Base-by-base conservation (phyloP, 129 eudicot species). In the Apium graveolens region DNA sequence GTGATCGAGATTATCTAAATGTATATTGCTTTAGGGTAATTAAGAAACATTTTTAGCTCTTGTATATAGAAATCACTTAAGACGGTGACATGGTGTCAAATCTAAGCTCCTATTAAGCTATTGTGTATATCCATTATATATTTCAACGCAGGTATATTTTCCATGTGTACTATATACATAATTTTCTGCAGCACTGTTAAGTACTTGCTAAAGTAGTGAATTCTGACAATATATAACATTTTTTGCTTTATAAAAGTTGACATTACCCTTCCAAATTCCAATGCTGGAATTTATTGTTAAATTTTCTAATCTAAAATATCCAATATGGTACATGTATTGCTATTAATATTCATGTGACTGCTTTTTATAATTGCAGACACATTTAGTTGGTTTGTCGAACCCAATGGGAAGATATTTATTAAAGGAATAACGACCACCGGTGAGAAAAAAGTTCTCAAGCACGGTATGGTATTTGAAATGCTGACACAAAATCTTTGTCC, bases 401-500 rank as follows among this genome's bases (percentile, higher is more conserved):
- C 75, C 16, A 87, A 83, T 41, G 97, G 95, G 57, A 82, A 75
- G 51, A 71, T 88, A 31, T 32, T 79, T 44, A 84, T 91, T 51
- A 53, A 80, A 49, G 97, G 97, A 24, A 79, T 76, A 27, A 86
- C 92, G 62, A 29, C 80, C 3, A 87, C 91, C 0, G 92, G 95
- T 18, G 85, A 86, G 84, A 81, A 78, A 73, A 87, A 73, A 68
- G 85, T 92, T 45, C n/a, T 62, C 26, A 84, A 66, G 80, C 85
- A 87, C 74, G 75, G 80, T 43, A 87, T 89, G 90, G 86, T 79
- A 12, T 92, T 92, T 53, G 86, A 84, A 76, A 92, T 92, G 97
- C 95, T 72, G 63, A 82, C 97, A 24, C 90, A 80, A 46, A 89
- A 88, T 70, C 86, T 89, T 34, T 86, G 97, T 60, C 90, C 92